Percentiles rank a stretch among this genome's conserved stretches.
These are phyloP conservation scores for Penicillium thymicola DNA, from an alignment of 2,329 filamentous ascomycete genomes.

Conservation along the genomic window DNA sequence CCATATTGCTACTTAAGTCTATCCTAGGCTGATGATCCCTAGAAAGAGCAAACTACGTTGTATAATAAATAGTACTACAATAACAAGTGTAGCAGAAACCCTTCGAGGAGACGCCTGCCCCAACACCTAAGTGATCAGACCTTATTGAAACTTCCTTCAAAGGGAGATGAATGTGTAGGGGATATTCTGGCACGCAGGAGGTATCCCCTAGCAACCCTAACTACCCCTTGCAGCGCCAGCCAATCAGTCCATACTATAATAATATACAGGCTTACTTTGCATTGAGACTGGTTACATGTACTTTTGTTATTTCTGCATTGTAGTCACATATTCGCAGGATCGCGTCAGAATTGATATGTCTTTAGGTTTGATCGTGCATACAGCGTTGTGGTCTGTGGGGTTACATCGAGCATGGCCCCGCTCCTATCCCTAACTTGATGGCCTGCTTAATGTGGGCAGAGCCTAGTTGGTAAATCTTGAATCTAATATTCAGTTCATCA, in stretches of 20 bases:
- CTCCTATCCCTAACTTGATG: background rate
- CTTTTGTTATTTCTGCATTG: background rate
- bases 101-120: background rate
- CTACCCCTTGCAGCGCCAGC: conserved; percentile 8
- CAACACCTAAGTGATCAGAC: background rate
- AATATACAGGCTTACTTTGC: background rate
- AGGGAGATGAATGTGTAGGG: background rate
- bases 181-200: conserved; percentile 5
- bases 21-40: background rate
- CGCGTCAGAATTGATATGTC: background rate
- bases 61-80: background rate
- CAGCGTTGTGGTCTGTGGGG: background rate
- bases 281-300: background rate
- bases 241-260: background rate
- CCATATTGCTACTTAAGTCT: background rate
- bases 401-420: background rate
- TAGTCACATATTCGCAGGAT: background rate
- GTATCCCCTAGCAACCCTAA: conserved; percentile 7
- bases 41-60: background rate
- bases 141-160: background rate
- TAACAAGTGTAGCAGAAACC: background rate
- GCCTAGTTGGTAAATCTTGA: background rate
- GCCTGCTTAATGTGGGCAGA: background rate
- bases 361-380: background rate
- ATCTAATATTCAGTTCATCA: background rate